Evolutionary conservation across 1,284 basidiomycete species (phyloP).

Genomic region (Ustilago curta): DNA sequence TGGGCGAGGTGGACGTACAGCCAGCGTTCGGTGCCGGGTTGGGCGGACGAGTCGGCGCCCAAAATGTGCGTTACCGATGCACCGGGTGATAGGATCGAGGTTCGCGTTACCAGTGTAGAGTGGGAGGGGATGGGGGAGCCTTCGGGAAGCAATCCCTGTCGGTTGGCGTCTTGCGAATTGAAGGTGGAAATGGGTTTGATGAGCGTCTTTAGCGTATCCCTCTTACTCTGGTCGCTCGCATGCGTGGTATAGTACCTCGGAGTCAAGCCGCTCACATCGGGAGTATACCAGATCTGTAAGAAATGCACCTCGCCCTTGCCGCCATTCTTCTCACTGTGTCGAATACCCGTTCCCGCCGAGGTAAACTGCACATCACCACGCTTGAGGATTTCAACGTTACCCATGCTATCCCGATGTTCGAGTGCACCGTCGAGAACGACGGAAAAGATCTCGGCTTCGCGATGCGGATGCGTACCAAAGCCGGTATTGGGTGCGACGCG

Average conservation of each 20-base stretch:
- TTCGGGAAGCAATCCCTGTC: constrained; percentile 38
- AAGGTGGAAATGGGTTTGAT: constrained; percentile 50
- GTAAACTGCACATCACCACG: constrained; percentile 92
- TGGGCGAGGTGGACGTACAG: constrained; percentile 60
- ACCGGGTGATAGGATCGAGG: constrained; percentile 42
- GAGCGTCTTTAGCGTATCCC: constrained; percentile 50
- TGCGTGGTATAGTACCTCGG: constrained; percentile 59
- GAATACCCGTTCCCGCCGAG: constrained; percentile 85
- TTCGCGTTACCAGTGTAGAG: constrained; percentile 45
- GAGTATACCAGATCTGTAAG: constrained; percentile 61
- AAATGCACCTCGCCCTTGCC: constrained; percentile 70
- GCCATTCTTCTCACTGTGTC: constrained; percentile 79
- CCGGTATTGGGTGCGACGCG: constrained; percentile 81
- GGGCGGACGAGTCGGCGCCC: constrained; percentile 42
- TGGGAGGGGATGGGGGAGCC: constrained; percentile 54
- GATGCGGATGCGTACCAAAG: constrained; percentile 86
- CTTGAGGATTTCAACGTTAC: constrained; percentile 85
- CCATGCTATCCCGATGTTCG: constrained; percentile 83
- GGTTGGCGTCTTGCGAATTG: constrained; percentile 15
- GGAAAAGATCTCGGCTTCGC: constrained; percentile 84
- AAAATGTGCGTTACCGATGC: constrained; percentile 38
- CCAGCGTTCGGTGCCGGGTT: constrained; percentile 44
- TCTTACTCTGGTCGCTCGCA: constrained; percentile 44
- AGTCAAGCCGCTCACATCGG: constrained; percentile 28
- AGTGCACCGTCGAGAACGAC: constrained; percentile 83